phyloP scores from a whole-genome alignment of 768 basidiomycete genomes.

The Saitozyma podzolica region DNA sequence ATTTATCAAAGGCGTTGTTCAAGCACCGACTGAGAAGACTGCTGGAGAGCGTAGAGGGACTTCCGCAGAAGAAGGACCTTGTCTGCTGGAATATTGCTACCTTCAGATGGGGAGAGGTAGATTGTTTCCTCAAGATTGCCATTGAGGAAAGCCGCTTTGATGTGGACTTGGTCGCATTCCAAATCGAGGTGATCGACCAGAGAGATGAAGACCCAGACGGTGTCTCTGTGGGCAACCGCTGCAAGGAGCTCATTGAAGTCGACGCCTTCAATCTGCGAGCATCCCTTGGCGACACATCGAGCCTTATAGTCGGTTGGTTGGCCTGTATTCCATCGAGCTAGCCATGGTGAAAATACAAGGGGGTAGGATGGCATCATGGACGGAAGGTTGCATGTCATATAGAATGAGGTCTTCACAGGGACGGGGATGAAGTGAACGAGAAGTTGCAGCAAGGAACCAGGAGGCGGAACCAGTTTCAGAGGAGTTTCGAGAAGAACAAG shows the following conservation, averaged over 20 bases:
- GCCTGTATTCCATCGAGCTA: background rate
- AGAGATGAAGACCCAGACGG: conserved; percentile 14
- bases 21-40: conserved; percentile 16
- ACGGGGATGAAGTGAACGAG: too few relatives aligned
- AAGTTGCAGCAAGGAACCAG: too few relatives aligned
- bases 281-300: conserved; percentile 17
- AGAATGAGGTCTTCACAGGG: too few relatives aligned
- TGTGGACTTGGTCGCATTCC: conserved; percentile 19
- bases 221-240: conserved; percentile 14
- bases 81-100: conserved; percentile 7
- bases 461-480: too few relatives aligned
- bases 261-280: conserved; percentile 9
- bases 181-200: conserved; percentile 18
- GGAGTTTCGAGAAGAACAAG: too few relatives aligned
- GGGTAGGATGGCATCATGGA: too few relatives aligned
- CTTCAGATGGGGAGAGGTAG: conserved; percentile 9
- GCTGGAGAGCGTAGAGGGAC: conserved; percentile 18
- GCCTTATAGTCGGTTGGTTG: conserved; percentile 17
- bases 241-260: conserved; percentile 16
- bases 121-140: conserved; percentile 14
- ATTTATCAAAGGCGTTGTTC: conserved; percentile 21
- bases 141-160: conserved; percentile 22
- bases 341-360: too few relatives aligned
- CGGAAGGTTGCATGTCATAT: too few relatives aligned
- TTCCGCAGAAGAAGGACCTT: conserved; percentile 10